Evolutionary conservation across 345 rosid genomes (phyloP).

Genomic region (Eucalyptus camaldulensis): DNA sequence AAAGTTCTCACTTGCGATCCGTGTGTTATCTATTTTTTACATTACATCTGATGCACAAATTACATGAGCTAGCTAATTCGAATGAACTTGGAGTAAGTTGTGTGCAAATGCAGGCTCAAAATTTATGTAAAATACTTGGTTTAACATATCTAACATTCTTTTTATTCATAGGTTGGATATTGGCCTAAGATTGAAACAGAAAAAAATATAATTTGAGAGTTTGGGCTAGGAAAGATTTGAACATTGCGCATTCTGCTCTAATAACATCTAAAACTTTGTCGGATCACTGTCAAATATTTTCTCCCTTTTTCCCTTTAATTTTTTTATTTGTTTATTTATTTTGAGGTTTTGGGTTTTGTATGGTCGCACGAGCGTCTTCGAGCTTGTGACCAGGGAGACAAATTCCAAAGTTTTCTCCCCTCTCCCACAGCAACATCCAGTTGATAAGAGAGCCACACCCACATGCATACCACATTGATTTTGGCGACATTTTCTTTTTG

Average conservation of each 20-base stretch:
- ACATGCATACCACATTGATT: neutral
- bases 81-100: neutral
- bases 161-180: neutral
- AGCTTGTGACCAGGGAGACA: neutral
- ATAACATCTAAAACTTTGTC: neutral
- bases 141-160: neutral
- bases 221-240: neutral
- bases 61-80: neutral
- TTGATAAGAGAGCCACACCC: neutral
- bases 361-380: neutral
- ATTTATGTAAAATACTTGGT: neutral
- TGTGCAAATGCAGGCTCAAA: neutral
- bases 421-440: neutral
- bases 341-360: neutral
- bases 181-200: neutral
- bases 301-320: neutral
- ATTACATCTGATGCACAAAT: neutral
- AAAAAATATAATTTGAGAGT: neutral
- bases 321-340: neutral
- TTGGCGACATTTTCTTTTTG: neutral
- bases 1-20: neutral
- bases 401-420: neutral
- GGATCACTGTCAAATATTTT: neutral
- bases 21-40: too few species aligned
- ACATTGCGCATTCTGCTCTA: neutral